Conservation (phyloP, 1,284 basidiomycete genomes). For the Clitocybe nebularis region DNA sequence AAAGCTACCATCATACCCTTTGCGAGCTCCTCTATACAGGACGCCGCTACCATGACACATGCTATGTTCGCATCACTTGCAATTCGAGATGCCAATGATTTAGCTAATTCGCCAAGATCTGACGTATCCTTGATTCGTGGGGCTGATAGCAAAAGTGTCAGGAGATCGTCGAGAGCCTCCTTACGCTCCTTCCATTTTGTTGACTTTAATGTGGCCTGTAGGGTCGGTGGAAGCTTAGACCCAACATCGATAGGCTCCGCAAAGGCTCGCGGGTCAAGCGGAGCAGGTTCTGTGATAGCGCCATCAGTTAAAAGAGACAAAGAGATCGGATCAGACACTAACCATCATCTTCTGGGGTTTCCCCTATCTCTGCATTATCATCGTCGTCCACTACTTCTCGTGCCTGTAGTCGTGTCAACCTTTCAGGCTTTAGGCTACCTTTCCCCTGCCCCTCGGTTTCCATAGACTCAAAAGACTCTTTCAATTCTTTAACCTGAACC, state of each 20-base stretch:
- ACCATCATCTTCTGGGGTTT: slow-evolving; percentile 29
- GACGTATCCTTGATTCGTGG: slow-evolving; percentile 78
- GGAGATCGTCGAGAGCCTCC: slow-evolving; percentile 85
- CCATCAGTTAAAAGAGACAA: slow-evolving; percentile 5
- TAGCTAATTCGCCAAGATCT: slow-evolving; percentile 71
- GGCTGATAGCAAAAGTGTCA: slow-evolving; percentile 67
- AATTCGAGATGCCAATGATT: slow-evolving; percentile 78
- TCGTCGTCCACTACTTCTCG: slow-evolving; percentile 64
- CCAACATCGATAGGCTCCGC: slow-evolving; percentile 83
- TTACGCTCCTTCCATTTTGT: slow-evolving; percentile 99
- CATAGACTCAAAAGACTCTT: slow-evolving; percentile 84
- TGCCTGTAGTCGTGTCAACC: slow-evolving; percentile 77
- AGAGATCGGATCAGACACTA: slow-evolving; percentile 27
- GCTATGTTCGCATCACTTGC: slow-evolving; percentile 93
- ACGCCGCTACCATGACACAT: slow-evolving; percentile 89
- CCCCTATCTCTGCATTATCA: slow-evolving; percentile 37
- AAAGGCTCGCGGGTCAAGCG: slow-evolving; percentile 78
- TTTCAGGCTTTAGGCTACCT: slow-evolving; percentile 74
- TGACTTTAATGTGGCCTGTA: slow-evolving; percentile 75
- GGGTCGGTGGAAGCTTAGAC: slow-evolving; percentile 69
- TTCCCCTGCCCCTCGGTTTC: slow-evolving; percentile 83
- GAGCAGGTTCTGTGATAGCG: slow-evolving; percentile 34
- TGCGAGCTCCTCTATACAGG: slow-evolving; percentile 83
- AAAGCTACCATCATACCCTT: slow-evolving; percentile 79
- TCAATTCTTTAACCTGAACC: slow-evolving; percentile 96